phyloP scores from a whole-genome alignment of 176 grass and related monocot species.

The Cocos nucifera region DNA sequence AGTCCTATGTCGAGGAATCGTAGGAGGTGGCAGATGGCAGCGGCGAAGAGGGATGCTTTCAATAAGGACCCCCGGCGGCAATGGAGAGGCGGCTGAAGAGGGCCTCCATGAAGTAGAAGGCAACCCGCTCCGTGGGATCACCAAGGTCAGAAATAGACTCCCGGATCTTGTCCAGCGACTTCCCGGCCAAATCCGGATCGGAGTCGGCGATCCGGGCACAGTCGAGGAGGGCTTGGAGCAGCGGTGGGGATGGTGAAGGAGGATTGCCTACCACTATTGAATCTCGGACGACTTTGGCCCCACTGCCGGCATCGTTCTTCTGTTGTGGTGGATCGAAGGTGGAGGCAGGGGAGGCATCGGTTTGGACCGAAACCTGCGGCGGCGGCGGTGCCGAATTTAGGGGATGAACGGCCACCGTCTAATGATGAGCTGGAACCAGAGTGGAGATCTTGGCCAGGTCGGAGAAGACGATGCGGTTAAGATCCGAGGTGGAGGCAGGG shows the following conservation, averaged over 20 bases:
- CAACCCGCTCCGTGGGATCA: neutral
- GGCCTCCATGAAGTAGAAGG: no score
- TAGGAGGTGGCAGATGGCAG: neutral
- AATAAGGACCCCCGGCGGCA: neutral
- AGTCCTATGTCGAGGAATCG: constrained; percentile 44
- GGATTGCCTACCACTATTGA: neutral
- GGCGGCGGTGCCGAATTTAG: neutral
- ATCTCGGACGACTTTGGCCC: no score
- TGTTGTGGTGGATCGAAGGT: constrained; percentile 6
- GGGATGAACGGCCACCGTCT: constrained; percentile 6
- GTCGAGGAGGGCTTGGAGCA: constrained; percentile 56
- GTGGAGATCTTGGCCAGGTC: constrained; percentile 12
- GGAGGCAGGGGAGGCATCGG: neutral
- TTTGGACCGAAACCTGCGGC: neutral
- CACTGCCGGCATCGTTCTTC: no score
- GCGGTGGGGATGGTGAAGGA: constrained; percentile 27
- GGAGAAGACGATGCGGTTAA: constrained; percentile 46
- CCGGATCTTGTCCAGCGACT: constrained; percentile 49
- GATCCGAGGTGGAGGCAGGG: neutral
- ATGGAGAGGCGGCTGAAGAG: constrained; percentile 23
- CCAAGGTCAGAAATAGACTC: constrained; percentile 40
- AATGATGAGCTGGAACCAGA: neutral
- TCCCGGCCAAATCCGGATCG: constrained; percentile 40
- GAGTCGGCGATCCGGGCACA: constrained; percentile 44
- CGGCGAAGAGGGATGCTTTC: neutral